phyloP scores from a whole-genome alignment of 1,284 basidiomycete species.

The Chalciporus sp. region DNA sequence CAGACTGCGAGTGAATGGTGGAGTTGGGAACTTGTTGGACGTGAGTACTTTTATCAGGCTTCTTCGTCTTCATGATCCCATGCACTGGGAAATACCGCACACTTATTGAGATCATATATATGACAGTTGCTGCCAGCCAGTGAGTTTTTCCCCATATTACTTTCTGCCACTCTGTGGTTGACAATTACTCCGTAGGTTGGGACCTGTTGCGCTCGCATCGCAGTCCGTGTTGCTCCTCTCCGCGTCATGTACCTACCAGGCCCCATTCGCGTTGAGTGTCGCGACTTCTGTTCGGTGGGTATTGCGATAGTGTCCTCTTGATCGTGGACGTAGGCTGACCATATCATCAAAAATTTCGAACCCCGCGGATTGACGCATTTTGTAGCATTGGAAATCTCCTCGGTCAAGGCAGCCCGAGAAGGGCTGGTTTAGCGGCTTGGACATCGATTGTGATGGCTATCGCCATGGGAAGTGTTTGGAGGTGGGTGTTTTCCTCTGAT shows the following conservation, averaged over 20 bases:
- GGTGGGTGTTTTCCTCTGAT: slow-evolving; percentile 42
- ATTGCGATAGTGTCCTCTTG: slow-evolving; percentile 4
- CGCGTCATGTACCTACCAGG: slow-evolving; percentile 81
- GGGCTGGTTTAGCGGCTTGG: slow-evolving; percentile 67
- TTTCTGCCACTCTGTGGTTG: not conserved
- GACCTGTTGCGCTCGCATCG: slow-evolving; percentile 64
- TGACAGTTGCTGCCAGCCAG: slow-evolving; percentile 60
- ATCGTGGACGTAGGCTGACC: not conserved
- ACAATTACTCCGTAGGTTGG: slow-evolving; percentile 40
- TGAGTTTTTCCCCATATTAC: slow-evolving; percentile 30
- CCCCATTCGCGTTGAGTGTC: slow-evolving; percentile 80
- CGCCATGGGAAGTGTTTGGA: slow-evolving; percentile 59
- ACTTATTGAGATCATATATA: not conserved
- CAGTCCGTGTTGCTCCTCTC: slow-evolving; percentile 79
- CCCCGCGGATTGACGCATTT: not conserved
- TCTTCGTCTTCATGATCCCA: not conserved
- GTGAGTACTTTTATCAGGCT: slow-evolving; percentile 38
- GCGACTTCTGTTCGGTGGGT: slow-evolving; percentile 82
- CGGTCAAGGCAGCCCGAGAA: slow-evolving; percentile 69
- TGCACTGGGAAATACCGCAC: not conserved
- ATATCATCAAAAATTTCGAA: not conserved
- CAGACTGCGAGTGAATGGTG: slow-evolving; percentile 85
- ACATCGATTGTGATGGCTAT: slow-evolving; percentile 66
- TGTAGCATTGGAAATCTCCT: slow-evolving; percentile 80
- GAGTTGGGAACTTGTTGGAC: slow-evolving; percentile 82